A percentile compares a stretch with the other conserved stretches of the same genome.
Conservation (phyloP, 1,284 basidiomycete species). For the Heterobasidion annosum region DNA sequence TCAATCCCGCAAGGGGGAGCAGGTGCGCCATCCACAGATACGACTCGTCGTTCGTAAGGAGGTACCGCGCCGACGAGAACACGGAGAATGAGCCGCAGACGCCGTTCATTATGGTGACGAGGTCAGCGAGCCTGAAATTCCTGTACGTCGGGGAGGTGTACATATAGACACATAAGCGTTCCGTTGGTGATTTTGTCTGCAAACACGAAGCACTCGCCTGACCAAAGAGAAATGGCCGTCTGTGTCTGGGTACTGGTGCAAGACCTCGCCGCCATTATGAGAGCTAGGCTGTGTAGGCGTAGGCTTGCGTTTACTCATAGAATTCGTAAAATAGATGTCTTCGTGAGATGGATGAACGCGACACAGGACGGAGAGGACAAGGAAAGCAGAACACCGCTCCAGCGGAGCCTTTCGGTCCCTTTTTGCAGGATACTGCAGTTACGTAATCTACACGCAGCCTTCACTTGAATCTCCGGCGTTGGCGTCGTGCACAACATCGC, state of each 20-base stretch:
- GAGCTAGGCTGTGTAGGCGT: slow-evolving; percentile 4
- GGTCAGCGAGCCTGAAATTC: slow-evolving; percentile 96
- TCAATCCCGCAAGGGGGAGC: slow-evolving; percentile 90
- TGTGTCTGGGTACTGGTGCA: slow-evolving; percentile 82
- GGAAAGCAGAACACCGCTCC: background rate
- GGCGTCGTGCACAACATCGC: no score
- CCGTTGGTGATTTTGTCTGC: background rate
- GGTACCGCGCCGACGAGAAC: slow-evolving; percentile 87
- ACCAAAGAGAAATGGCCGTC: slow-evolving; percentile 95
- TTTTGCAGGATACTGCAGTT: background rate
- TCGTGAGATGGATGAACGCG: background rate
- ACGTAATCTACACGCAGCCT: no score
- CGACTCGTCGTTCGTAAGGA: slow-evolving; percentile 74
- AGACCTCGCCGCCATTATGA: slow-evolving; percentile 18
- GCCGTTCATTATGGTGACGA: slow-evolving; percentile 99
- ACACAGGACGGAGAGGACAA: background rate
- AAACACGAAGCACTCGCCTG: slow-evolving; percentile 42
- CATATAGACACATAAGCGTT: background rate
- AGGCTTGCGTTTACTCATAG: slow-evolving; percentile 24
- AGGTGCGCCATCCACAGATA: slow-evolving; percentile 81
- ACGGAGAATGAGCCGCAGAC: slow-evolving; percentile 96
- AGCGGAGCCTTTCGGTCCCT: background rate
- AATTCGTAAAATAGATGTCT: slow-evolving; percentile 4
- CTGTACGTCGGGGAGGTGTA: slow-evolving; percentile 30
- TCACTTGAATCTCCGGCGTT: no score